A percentile compares a stretch with the other conserved stretches of the same genome.
Evolutionary conservation across 352 stramenopile genomes (phyloP).

Genomic region (Pythium sp.): DNA sequence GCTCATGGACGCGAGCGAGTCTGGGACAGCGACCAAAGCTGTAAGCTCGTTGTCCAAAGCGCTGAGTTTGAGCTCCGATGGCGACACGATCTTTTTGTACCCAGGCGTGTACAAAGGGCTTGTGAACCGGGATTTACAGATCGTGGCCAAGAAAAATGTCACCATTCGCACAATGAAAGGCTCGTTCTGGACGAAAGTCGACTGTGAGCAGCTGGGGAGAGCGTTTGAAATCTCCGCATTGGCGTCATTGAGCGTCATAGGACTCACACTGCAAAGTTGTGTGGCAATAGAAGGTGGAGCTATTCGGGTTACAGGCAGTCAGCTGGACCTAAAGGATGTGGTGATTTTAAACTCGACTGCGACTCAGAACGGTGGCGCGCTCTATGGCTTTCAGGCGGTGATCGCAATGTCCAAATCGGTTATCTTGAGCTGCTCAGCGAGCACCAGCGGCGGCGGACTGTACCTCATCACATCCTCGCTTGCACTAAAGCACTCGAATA

Average conservation of each 20-base stretch:
- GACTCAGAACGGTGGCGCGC: slow-evolving; percentile 25
- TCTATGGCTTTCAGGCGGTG: slow-evolving; percentile 25
- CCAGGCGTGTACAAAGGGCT: slow-evolving; percentile 43
- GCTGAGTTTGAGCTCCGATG: slow-evolving; percentile 29
- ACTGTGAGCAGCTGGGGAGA: slow-evolving; percentile 28
- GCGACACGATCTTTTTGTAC: slow-evolving; percentile 51
- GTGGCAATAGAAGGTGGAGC: slow-evolving; percentile 19
- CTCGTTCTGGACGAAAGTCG: slow-evolving; percentile 41
- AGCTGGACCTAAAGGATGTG: slow-evolving; percentile 24
- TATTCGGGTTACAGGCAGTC: slow-evolving; percentile 20
- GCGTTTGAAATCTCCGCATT: slow-evolving; percentile 14
- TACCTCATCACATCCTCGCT: slow-evolving; percentile 18
- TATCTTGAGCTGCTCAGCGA: slow-evolving; percentile 23
- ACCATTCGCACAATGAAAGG: slow-evolving; percentile 46
- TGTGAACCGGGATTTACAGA: slow-evolving; percentile 32
- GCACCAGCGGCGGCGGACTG: slow-evolving; percentile 23
- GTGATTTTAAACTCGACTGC: slow-evolving; percentile 21
- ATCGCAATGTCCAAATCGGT: slow-evolving; percentile 22
- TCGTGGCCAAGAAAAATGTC: slow-evolving; percentile 18
- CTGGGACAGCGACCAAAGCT: slow-evolving; percentile 49
- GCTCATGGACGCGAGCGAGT: slow-evolving; percentile 54
- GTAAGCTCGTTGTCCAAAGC: slow-evolving; percentile 42
- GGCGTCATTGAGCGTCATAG: slow-evolving; percentile 28
- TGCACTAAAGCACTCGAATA: slow-evolving; percentile 7
- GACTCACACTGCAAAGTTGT: slow-evolving; percentile 44